phyloP scores from a whole-genome alignment of 139 green algal genomes.

The Chlorella sp. region DNA sequence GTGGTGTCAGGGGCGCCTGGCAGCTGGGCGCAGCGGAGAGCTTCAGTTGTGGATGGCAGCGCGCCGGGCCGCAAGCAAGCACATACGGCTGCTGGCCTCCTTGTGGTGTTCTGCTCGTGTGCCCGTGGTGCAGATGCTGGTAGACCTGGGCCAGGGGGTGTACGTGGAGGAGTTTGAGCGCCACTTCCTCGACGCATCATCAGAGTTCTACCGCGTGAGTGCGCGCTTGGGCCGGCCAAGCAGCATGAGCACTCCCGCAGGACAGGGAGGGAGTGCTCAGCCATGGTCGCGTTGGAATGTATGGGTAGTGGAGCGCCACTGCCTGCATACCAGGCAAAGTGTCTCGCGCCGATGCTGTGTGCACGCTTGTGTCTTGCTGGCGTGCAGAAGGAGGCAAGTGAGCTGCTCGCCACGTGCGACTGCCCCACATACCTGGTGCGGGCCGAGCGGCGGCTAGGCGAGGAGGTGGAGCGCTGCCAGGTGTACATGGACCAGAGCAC shows the following conservation, averaged over 20 bases:
- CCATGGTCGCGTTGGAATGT: no score
- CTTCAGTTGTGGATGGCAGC: no score
- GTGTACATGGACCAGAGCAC: slow-evolving; percentile 82
- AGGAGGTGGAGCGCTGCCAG: slow-evolving; percentile 83
- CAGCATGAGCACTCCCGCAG: no score
- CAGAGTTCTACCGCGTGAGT: slow-evolving; percentile 81
- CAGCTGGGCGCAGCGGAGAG: no score
- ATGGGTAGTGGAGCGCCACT: no score
- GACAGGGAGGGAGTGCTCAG: no score
- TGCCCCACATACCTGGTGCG: slow-evolving; percentile 86
- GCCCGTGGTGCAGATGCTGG: slow-evolving; percentile 90
- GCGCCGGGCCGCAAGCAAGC: no score
- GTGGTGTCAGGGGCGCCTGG: no score
- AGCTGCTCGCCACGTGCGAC: slow-evolving; percentile 64
- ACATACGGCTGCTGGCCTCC: no score
- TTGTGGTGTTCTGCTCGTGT: no score
- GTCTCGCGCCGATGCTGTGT: not conserved
- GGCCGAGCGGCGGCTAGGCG: slow-evolving; percentile 73
- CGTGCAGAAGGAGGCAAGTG: slow-evolving; percentile 69
- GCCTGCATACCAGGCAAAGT: not conserved
- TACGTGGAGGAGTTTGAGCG: slow-evolving; percentile 91
- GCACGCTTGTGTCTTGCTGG: no score
- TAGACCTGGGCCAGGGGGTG: slow-evolving; percentile 79
- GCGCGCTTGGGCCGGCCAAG: no score
- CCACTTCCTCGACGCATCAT: slow-evolving; percentile 73